phyloP scores from a whole-genome alignment of 768 basidiomycete species.

The Amyloporia xantha region DNA sequence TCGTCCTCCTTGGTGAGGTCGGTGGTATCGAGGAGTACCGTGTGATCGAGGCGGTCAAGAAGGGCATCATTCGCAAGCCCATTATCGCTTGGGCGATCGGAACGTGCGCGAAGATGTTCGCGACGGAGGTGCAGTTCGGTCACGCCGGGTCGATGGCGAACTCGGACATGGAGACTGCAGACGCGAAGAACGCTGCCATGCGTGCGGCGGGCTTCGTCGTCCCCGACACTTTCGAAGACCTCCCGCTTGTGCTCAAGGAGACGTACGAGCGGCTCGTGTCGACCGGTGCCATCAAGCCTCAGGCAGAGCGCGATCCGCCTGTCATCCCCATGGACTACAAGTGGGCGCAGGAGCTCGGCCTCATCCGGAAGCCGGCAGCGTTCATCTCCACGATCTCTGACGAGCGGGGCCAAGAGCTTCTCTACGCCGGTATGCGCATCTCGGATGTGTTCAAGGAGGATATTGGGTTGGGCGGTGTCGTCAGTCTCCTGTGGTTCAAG shows the following conservation, averaged over 20 bases:
- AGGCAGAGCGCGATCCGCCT: constrained; percentile 82
- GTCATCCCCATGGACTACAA: constrained; percentile 99
- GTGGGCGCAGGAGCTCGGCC: constrained; percentile 97
- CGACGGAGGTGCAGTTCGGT: constrained; percentile 98
- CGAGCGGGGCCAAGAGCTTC: constrained; percentile 96
- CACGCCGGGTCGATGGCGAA: constrained; percentile 99
- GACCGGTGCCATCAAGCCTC: constrained; percentile 57
- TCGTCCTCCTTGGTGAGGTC: constrained; percentile 96
- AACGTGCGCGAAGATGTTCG: constrained; percentile 99
- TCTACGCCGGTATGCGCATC: constrained; percentile 99
- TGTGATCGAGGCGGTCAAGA: constrained; percentile 95
- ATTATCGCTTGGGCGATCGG: constrained; percentile 99
- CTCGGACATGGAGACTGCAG: constrained; percentile 95
- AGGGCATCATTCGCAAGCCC: constrained; percentile 91
- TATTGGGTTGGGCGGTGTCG: constrained; percentile 94
- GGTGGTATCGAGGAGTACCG: constrained; percentile 99
- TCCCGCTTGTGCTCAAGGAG: constrained; percentile 77
- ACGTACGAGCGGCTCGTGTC: constrained; percentile 80
- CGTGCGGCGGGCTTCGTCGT: constrained; percentile 92
- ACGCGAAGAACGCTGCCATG: constrained; percentile 97
- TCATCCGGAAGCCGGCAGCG: constrained; percentile 97
- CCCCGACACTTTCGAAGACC: constrained; percentile 95
- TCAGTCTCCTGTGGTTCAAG: constrained; percentile 97
- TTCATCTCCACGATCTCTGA: constrained; percentile 99
- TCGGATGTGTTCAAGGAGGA: constrained; percentile 98